Conservation (phyloP, 2,329 filamentous ascomycete genomes). For the Monilinia fructicola region DNA sequence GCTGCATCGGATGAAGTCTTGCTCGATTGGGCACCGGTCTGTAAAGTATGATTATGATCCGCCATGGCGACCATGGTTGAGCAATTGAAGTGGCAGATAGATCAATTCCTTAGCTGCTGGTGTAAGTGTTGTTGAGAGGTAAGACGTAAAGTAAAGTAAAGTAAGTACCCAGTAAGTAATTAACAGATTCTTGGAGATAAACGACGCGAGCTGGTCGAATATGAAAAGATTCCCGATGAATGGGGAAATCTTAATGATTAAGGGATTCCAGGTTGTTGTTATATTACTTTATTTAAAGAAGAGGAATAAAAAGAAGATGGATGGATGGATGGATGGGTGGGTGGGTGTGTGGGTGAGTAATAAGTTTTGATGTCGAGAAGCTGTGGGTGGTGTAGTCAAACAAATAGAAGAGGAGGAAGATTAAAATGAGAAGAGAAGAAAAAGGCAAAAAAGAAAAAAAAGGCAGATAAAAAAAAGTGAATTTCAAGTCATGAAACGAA, state of each 20-base stretch:
- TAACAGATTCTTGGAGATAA: constrained; percentile 12
- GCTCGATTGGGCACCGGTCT: constrained; percentile 24
- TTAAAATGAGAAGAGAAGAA: background rate
- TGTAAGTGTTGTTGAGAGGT: background rate
- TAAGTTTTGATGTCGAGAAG: constrained; percentile 20
- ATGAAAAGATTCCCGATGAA: constrained; percentile 8
- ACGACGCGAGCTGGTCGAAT: constrained; percentile 20
- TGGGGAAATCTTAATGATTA: constrained; percentile 1
- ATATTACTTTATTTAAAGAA: background rate
- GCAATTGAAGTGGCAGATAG: background rate
- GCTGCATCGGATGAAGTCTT: constrained; percentile 28
- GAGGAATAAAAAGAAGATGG: constrained; percentile 13
- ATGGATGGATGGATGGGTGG: no score
- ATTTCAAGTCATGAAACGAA: background rate
- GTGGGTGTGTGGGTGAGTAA: no score
- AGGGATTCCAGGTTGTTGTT: no score
- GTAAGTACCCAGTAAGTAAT: no score
- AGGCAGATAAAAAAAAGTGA: background rate
- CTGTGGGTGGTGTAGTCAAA: constrained; percentile 2
- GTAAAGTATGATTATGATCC: constrained; percentile 20
- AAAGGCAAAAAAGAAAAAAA: no score
- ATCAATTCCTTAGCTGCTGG: background rate
- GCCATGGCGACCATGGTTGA: constrained; percentile 29
- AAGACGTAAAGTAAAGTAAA: constrained; percentile 14
- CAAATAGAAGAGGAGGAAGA: constrained; percentile 18